Evolutionary conservation across 2,329 filamentous ascomycete species (phyloP).

Genomic region (Zasmidium angulare): DNA sequence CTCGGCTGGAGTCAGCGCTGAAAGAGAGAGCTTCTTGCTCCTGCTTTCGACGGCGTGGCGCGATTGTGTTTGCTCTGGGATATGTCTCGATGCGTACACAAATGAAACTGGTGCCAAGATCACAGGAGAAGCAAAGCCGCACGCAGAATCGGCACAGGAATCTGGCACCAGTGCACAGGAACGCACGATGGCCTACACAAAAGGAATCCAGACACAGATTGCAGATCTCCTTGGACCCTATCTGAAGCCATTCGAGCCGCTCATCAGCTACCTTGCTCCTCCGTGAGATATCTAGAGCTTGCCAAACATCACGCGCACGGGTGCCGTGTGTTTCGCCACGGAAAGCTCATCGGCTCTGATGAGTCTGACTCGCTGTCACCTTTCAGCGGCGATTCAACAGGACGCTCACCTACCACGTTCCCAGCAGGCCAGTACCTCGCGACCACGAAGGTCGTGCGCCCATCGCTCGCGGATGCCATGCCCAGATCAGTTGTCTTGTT

Average conservation of each 20-base stretch:
- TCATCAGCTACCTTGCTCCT: not conserved
- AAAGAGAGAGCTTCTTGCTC: slow-evolving; percentile 47
- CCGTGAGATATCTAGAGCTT: not conserved
- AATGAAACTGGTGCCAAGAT: slow-evolving; percentile 1
- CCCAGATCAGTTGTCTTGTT: slow-evolving; percentile 2
- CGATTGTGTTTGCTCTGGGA: slow-evolving; percentile 37
- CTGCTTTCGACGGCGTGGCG: slow-evolving; percentile 45
- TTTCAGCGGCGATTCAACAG: not conserved
- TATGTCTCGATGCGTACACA: not conserved
- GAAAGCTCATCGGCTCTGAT: not conserved
- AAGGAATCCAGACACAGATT: not conserved
- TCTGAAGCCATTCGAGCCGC: not conserved
- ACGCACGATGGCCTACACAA: not conserved
- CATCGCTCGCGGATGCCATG: slow-evolving; percentile 1
- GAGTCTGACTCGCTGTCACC: not conserved
- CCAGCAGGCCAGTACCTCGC: slow-evolving; percentile 3
- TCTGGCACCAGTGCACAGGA: not conserved
- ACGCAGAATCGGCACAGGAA: not conserved
- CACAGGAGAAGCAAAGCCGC: not conserved
- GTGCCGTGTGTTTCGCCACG: not conserved
- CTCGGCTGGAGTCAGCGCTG: slow-evolving; percentile 34
- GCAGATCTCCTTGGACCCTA: not conserved
- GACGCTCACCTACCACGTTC: not conserved
- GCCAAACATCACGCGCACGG: not conserved
- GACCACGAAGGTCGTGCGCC: not conserved